Evolutionary conservation across 345 rosid species (phyloP).

Genomic region (Erucastrum elatum): DNA sequence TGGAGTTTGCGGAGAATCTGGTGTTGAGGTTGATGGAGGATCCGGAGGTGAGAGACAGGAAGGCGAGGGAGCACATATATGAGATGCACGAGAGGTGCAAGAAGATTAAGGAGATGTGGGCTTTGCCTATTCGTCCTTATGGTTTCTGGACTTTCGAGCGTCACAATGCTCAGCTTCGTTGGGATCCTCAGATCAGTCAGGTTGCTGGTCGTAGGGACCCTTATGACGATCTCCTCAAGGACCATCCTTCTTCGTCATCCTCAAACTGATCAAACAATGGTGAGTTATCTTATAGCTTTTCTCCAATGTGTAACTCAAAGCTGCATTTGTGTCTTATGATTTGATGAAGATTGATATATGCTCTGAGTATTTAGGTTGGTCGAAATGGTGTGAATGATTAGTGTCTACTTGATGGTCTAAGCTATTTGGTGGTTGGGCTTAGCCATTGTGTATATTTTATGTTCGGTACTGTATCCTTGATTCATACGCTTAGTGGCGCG

Average conservation of each 20-base stretch:
- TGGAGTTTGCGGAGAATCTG: conserved; percentile 95
- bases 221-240: conserved; percentile 79
- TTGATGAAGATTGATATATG: background rate
- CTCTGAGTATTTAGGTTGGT: background rate
- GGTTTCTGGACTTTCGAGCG: conserved; percentile 98
- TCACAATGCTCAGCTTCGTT: conserved; percentile 85
- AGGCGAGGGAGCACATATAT: conserved; percentile 77
- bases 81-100: conserved; percentile 66
- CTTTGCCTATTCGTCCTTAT: conserved; percentile 86
- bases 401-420: background rate
- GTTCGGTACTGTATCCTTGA: background rate
- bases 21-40: conserved; percentile 91
- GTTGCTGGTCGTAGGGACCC: conserved; percentile 95
- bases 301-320: background rate
- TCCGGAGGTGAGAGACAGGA: conserved; percentile 86
- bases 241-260: conserved; percentile 37
- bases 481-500: background rate
- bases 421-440: background rate
- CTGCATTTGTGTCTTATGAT: background rate
- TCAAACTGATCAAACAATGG: conserved; percentile 24
- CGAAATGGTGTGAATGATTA: background rate
- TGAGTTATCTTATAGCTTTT: background rate
- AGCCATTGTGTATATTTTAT: background rate
- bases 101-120: conserved; percentile 99
- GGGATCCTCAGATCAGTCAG: conserved; percentile 98